Conservation (phyloP, 2,329 filamentous ascomycete species). For the Leptosphaerulina australis region DNA sequence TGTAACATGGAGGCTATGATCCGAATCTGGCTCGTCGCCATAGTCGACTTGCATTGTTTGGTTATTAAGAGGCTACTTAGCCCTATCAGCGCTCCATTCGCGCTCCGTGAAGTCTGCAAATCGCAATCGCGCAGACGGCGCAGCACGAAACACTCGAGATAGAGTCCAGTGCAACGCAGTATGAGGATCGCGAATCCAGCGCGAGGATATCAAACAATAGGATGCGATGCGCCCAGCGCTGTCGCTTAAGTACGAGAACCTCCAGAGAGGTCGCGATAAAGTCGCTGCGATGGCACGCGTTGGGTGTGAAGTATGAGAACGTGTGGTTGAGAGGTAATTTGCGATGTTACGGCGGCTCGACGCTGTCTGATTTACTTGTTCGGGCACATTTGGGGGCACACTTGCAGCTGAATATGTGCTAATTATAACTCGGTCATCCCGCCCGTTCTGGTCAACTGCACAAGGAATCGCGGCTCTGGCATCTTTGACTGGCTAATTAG, state of each 20-base stretch:
- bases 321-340: constrained; percentile 16
- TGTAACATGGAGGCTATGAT: constrained; percentile 42
- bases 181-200: constrained; percentile 25
- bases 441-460: constrained; percentile 10
- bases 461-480: constrained; percentile 1
- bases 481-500: constrained; percentile 8
- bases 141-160: constrained; percentile 19
- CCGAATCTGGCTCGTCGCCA: constrained; percentile 41
- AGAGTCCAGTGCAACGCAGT: constrained; percentile 15
- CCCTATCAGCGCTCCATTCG: constrained; percentile 44
- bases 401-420: constrained; percentile 17
- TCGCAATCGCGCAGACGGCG: constrained; percentile 24
- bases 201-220: constrained; percentile 30
- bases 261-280: constrained; percentile 5
- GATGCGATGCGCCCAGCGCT: constrained; percentile 39
- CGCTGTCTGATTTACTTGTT: constrained; percentile 15
- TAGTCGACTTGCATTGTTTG: constrained; percentile 50
- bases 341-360: constrained; percentile 14
- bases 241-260: constrained; percentile 17
- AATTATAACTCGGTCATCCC: constrained; percentile 17
- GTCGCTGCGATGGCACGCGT: constrained; percentile 5
- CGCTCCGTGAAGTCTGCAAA: constrained; percentile 31
- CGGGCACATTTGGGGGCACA: constrained; percentile 15
- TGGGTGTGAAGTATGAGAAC: not conserved
- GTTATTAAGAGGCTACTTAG: constrained; percentile 27